Evolutionary conservation across 1,284 basidiomycete species (phyloP), one percentile per base, ranked within the genome.

Genomic region (Pterulicium gracile): DNA sequence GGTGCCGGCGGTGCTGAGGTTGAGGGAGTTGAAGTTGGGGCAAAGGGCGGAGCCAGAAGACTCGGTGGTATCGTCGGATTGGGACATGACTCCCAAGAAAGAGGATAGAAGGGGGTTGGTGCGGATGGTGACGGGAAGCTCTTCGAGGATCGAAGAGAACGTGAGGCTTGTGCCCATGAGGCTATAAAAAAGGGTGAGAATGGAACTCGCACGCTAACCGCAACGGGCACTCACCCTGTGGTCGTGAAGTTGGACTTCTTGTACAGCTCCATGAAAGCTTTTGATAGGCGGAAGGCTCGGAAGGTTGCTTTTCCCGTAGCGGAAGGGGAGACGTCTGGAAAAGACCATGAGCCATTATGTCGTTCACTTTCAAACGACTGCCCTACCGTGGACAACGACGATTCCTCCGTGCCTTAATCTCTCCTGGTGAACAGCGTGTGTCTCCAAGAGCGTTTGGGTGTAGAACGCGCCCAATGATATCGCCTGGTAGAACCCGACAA

Each of bases 401-500:
- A 96, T 72, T n/a, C 91, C 89, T 24, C 89, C 84, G 62, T 93
- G 81, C 64, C 89, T 71, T 60, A 84, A 69, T 58, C 75, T 80
- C 46, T 81, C 85, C 64, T 86, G 87, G 59, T 84, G 85, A 55
- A 88, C 77, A 32, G 84, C 81, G 61, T 96, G 87, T 13, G 90
- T 87, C 51, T 97, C 91, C 44, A 98, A 74, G 42, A 96, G 68
- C n/a, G 80, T 79, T 60, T 92, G 88, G 57, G 83, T 88, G 66
- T 90, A 85, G 65, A 95, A 97, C n/a, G 91, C 91, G 34, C 92
- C 91, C 45, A 91, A 74, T 15, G 83, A 80, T 42, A 85, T 90
- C 42, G 86, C 87, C 63, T 96, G 91, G 72, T 99, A 99, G 65
- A 97, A 92, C 40, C 96, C 96, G 48, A 98, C 89, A 43, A 96